Base-by-base conservation (phyloP, 2,329 filamentous ascomycete species). In the Ambrosiella xylebori region DNA sequence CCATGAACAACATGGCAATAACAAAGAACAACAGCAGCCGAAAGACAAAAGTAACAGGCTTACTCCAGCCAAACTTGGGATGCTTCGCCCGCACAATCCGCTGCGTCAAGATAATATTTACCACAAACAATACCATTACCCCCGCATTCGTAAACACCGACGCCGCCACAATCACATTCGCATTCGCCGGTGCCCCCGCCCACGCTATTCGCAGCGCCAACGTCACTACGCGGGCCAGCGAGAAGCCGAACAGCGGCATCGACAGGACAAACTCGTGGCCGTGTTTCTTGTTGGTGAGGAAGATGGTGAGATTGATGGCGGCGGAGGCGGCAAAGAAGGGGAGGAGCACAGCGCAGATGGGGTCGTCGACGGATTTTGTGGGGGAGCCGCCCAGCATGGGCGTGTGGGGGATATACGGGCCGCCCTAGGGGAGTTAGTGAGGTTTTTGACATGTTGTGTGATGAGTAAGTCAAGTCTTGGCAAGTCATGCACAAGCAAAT, bases 91-190 rank as follows among this genome's bases (percentile, higher is more conserved):
- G 78, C 15, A 93, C 69, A 35, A 95, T 75, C 51, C 88, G 81
- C 69, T 88, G 86, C 0, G 83, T 71, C 66, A 90, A 86, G 65
- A 93, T 71, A 47, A 94, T 70, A 70, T 95, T 93, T 69, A 88
- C 72, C 64, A 91, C 71, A 68, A 86, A 91, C 35, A 94, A 72
- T 7, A 94, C 69, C 39, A 94, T 67, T 13, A 89, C 81, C 47
- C 87, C 88, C 0, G 85, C 82, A 50, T 82, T 79, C 59, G 87
- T 79, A 64, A 93, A 82, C 65, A 93, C 78, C 62, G 75, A 74
- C 2, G 85, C 79, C 7, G 83, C 80, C 61, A 81, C 76, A 64
- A 71, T 73, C 58, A 80, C 63, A 58, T 66, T 64, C 56, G 70
- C 60, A 64, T 72, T 68, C 57, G 50, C 62, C 0, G 73, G 72